Conservation (phyloP, 768 basidiomycete species). For the Coprinopsis sp. region DNA sequence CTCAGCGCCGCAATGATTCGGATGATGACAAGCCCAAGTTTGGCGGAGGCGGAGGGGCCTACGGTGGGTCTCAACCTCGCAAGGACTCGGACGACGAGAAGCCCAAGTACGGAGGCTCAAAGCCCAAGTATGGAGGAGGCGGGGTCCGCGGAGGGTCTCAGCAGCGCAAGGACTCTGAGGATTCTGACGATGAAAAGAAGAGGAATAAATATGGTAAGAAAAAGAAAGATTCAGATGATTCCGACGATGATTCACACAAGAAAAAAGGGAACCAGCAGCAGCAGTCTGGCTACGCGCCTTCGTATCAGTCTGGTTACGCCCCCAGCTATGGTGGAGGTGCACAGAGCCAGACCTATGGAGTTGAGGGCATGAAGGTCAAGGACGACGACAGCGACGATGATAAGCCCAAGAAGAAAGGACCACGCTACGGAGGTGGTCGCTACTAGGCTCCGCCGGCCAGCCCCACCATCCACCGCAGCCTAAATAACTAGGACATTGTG, state of each 20-base stretch:
- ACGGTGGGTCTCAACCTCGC: slow-evolving; percentile 4
- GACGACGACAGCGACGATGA: slow-evolving; percentile 9
- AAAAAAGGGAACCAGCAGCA: no score
- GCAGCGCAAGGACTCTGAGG: not conserved
- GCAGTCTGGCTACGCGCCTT: no score
- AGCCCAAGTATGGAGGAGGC: slow-evolving; percentile 8
- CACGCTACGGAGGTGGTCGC: not conserved
- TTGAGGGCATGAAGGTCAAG: slow-evolving; percentile 1
- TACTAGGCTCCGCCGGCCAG: no score
- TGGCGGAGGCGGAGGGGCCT: slow-evolving; percentile 12
- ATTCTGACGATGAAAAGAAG: not conserved
- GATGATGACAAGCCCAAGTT: slow-evolving; percentile 8
- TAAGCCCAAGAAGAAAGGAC: not conserved
- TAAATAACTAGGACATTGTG: no score
- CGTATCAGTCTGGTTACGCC: no score
- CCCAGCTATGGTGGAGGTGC: no score
- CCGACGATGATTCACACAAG: slow-evolving; percentile 13
- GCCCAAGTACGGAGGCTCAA: slow-evolving; percentile 5
- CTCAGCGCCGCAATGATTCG: not conserved
- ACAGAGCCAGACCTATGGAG: no score
- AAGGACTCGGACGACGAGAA: slow-evolving; percentile 8
- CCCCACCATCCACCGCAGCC: no score
- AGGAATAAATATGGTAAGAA: slow-evolving; percentile 4
- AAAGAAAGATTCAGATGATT: slow-evolving; percentile 9
- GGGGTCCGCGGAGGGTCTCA: slow-evolving; percentile 2